phyloP scores from a whole-genome alignment of 371 early-diverging fungal species.

The Basidiobolus heterosporus region DNA sequence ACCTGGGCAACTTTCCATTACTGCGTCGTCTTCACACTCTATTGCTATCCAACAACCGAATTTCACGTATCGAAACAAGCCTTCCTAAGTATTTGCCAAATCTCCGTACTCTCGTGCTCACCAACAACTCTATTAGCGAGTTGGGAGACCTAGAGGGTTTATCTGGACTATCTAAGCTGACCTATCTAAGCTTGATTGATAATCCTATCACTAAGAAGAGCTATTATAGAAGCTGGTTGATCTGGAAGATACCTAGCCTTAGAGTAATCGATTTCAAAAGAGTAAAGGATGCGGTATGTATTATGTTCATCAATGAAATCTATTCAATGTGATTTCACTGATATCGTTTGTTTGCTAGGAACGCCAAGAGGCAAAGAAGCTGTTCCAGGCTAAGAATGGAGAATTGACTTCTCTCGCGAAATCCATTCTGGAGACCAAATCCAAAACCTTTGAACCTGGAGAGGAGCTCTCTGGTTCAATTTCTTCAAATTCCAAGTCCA shows the following conservation, averaged over 20 bases:
- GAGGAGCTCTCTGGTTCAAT: constrained; percentile 34
- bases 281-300: constrained; percentile 46
- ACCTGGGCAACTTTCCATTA: constrained; percentile 75
- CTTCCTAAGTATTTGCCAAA: constrained; percentile 51
- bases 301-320: constrained; percentile 3
- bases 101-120: constrained; percentile 59
- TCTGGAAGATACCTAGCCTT: constrained; percentile 58
- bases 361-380: constrained; percentile 42
- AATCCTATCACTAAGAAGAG: constrained; percentile 72
- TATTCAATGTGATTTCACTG: background rate
- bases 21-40: constrained; percentile 62
- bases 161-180: constrained; percentile 26
- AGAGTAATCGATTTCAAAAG: constrained; percentile 71
- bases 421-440: constrained; percentile 33
- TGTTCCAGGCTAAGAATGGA: constrained; percentile 49
- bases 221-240: constrained; percentile 66
- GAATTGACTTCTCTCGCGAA: constrained; percentile 38
- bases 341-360: constrained; percentile 27
- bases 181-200: constrained; percentile 52
- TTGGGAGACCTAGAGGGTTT: constrained; percentile 72
- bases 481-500: constrained; percentile 10
- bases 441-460: constrained; percentile 57
- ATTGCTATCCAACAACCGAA: constrained; percentile 71
- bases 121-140: constrained; percentile 67
- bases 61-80: constrained; percentile 49